Conservation (phyloP, 1,284 basidiomycete species). For the Takashimella tepidaria region DNA sequence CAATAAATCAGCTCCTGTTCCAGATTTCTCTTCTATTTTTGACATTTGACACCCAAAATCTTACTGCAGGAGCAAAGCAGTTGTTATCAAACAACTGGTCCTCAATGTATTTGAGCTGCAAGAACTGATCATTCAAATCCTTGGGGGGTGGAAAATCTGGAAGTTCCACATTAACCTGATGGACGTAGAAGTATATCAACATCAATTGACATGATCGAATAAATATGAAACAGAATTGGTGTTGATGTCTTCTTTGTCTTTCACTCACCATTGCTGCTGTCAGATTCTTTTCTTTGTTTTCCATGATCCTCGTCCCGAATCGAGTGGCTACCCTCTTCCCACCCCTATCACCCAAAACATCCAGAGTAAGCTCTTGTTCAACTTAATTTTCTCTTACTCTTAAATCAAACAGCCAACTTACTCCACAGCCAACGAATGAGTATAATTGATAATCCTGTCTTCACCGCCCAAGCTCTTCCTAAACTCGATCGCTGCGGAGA, state of each 20-base stretch:
- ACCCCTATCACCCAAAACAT: too few relatives aligned
- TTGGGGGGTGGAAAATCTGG: constrained; percentile 31
- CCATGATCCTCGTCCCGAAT: constrained; percentile 62
- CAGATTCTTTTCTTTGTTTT: constrained; percentile 57
- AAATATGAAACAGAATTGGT: too few relatives aligned
- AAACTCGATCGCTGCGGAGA: constrained; percentile 63
- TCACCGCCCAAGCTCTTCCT: constrained; percentile 78
- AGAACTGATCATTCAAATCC: constrained; percentile 17
- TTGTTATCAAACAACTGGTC: constrained; percentile 31
- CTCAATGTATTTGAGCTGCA: constrained; percentile 27
- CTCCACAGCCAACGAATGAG: constrained; percentile 63
- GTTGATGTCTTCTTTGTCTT: too few relatives aligned
- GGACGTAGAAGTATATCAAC: neutral
- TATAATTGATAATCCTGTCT: constrained; percentile 68
- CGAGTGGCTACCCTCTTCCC: constrained; percentile 61
- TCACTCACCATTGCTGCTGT: constrained; percentile 68
- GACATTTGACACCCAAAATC: constrained; percentile 1
- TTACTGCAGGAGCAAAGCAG: constrained; percentile 29
- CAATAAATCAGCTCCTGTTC: neutral
- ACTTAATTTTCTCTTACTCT: too few relatives aligned
- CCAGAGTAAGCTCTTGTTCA: too few relatives aligned
- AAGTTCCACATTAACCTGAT: constrained; percentile 46
- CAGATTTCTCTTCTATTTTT: neutral
- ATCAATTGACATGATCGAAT: too few relatives aligned
- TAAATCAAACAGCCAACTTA: constrained; percentile 19